Evolutionary conservation across 371 early-diverging fungal genomes (phyloP), one percentile per base, ranked within the genome.

Genomic region (Mucor racemosus): DNA sequence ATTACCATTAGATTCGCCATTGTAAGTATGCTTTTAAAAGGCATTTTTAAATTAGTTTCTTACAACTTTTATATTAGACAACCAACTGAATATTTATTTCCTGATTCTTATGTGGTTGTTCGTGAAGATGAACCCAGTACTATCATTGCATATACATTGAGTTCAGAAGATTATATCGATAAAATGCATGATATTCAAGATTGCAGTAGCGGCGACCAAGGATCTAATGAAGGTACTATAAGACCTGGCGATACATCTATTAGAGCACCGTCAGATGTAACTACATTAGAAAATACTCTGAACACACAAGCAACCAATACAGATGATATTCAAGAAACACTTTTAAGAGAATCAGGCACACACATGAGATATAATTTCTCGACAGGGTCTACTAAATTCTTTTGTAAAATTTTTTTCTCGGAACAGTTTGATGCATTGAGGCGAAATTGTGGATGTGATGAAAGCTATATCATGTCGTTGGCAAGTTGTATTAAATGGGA

Each of bases 111-210:
- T 33, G 88, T 97, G 39, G 88, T 97, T 38, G 90, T 97, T 3
- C 87, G 94, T 36, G 97, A 97, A 68, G 92, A 94, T 58, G 97
- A 97, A 66, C 97, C 97, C 8, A 94, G 93, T 69, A 95, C 97
- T 0, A 94, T 98, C 62, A 90, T 98, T 63, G 95, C 99, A 0
- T 92, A 93, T 71, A 91, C 97, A 0, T 79, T 97, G 26, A 82
- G 77, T 50, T 84, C 78, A 17, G 75, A 79, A 26, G 84, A 86
- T 33, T 88, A 86, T 44, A 60, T 78, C 8, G 74, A 69, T 15
- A 76, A 81, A 60, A 73, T 86, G 69, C 68, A 73, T 21, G 76
- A 76, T 17, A 76, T 80, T 40, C 78, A 79, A 38, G 76, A 73
- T 11, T 66, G 72, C 33, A 50, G 39, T 42, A 64, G 41, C 17